phyloP scores from a whole-genome alignment of 2,329 filamentous ascomycete genomes.

The Dothidotthia symphoricarpi region DNA sequence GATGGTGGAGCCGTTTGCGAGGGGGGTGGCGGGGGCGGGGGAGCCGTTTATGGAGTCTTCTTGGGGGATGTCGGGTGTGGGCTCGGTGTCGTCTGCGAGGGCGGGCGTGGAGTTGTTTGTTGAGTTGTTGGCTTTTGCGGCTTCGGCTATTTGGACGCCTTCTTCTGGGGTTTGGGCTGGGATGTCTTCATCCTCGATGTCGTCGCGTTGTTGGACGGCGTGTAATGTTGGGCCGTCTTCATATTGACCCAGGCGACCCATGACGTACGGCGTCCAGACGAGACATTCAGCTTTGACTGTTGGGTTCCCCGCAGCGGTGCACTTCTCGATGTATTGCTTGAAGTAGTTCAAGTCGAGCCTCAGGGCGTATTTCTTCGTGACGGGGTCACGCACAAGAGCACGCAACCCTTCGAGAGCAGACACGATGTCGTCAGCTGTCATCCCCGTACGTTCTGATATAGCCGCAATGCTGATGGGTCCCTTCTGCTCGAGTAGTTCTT shows the following conservation, averaged over 20 bases:
- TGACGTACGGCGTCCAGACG: conserved; percentile 95
- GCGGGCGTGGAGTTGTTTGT: conserved; percentile 16
- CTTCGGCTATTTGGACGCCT: conserved; percentile 42
- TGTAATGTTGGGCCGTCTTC: conserved; percentile 79
- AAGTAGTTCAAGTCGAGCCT: conserved; percentile 84
- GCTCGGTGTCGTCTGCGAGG: conserved; percentile 15
- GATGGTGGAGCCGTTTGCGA: conserved; percentile 32
- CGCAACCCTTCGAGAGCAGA: conserved; percentile 88
- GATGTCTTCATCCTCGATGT: conserved; percentile 53
- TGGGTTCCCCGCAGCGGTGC: conserved; percentile 85
- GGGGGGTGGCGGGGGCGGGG: conserved; percentile 32
- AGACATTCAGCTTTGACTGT: conserved; percentile 76
- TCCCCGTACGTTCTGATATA: conserved; percentile 85
- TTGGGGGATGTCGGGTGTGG: conserved; percentile 21
- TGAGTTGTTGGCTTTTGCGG: conserved; percentile 25
- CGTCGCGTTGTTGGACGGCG: conserved; percentile 83
- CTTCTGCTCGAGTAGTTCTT: conserved; percentile 69
- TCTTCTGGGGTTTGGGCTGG: conserved; percentile 41
- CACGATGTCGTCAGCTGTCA: conserved; percentile 95
- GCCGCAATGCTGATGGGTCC: conserved; percentile 56
- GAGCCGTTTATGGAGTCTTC: conserved; percentile 34
- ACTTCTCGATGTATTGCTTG: conserved; percentile 81
- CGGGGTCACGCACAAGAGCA: conserved; percentile 83
- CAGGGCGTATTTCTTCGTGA: conserved; percentile 85
- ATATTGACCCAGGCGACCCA: conserved; percentile 83